phyloP scores from a whole-genome alignment of 2,329 filamentous ascomycete species.

The Myriosclerotinia duriaeana region DNA sequence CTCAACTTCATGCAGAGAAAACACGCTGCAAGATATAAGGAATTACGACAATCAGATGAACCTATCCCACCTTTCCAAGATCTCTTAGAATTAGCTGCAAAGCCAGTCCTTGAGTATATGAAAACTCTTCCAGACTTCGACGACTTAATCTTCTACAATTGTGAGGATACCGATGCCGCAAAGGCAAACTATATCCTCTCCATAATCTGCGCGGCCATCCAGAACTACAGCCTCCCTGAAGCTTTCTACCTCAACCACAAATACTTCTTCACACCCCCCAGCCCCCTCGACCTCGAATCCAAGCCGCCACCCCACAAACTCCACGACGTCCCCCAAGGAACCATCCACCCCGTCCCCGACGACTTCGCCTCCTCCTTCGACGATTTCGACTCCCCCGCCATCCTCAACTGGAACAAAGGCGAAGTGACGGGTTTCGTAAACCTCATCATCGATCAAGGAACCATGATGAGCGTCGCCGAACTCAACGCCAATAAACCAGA shows the following conservation, averaged over 20 bases:
- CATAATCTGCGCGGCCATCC: conserved; percentile 47
- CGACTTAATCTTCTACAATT: conserved; percentile 26
- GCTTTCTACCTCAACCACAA: conserved; percentile 56
- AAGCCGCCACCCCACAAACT: conserved; percentile 29
- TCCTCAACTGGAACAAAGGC: conserved; percentile 30
- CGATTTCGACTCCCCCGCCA: conserved; percentile 24
- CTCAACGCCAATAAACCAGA: background rate
- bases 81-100: conserved; percentile 36
- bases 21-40: conserved; percentile 48
- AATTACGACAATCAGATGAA: conserved; percentile 18
- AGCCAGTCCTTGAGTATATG: conserved; percentile 34
- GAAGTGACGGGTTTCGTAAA: conserved; percentile 18
- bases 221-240: conserved; percentile 55
- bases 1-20: conserved; percentile 75
- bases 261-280: conserved; percentile 55
- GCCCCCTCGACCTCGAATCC: conserved; percentile 26
- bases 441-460: conserved; percentile 18
- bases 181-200: conserved; percentile 55
- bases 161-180: conserved; percentile 37
- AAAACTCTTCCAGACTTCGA: conserved; percentile 14
- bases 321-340: conserved; percentile 25
- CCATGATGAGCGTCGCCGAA: conserved; percentile 15
- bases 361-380: conserved; percentile 26
- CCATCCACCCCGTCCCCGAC: conserved; percentile 1
- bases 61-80: conserved; percentile 30